Conservation (phyloP, 352 stramenopile species). For the Pythium utonaiense region DNA sequence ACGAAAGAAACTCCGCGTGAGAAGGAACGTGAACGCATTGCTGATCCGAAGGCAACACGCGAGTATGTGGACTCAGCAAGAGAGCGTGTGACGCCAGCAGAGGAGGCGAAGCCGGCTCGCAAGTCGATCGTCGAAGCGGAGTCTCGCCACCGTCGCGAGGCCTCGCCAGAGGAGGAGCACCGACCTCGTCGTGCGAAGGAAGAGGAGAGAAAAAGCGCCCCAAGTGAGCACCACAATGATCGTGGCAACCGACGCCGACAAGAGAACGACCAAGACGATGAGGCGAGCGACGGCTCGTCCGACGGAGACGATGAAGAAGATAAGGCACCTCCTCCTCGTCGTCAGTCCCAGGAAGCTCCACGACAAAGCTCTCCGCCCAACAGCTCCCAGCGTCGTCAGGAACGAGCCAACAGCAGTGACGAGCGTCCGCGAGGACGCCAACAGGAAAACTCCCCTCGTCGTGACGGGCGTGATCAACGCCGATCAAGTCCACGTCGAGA, state of each 20-base stretch:
- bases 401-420: neutral
- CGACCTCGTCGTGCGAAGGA: neutral
- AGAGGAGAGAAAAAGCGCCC: neutral
- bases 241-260: neutral
- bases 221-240: neutral
- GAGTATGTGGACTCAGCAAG: constrained; percentile 1
- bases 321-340: constrained; percentile 1
- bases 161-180: constrained; percentile 13
- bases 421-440: neutral
- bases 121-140: neutral
- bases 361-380: constrained; percentile 8
- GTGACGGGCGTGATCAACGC: neutral
- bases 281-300: constrained; percentile 2
- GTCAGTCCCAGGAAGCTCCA: constrained; percentile 4
- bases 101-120: constrained; percentile 7
- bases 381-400: neutral
- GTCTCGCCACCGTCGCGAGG: constrained; percentile 1
- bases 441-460: neutral
- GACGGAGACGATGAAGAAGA: constrained; percentile 6
- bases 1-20: constrained; percentile 19
- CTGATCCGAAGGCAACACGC: constrained; percentile 22
- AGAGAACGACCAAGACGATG: constrained; percentile 1
- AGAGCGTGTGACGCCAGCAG: neutral
- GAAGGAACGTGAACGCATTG: constrained; percentile 30
- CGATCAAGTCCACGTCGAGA: neutral